Evolutionary conservation across 306 rosid genomes (phyloP), one percentile per base, ranked within the genome.

Genomic region (Astragalus glycyphyllos): DNA sequence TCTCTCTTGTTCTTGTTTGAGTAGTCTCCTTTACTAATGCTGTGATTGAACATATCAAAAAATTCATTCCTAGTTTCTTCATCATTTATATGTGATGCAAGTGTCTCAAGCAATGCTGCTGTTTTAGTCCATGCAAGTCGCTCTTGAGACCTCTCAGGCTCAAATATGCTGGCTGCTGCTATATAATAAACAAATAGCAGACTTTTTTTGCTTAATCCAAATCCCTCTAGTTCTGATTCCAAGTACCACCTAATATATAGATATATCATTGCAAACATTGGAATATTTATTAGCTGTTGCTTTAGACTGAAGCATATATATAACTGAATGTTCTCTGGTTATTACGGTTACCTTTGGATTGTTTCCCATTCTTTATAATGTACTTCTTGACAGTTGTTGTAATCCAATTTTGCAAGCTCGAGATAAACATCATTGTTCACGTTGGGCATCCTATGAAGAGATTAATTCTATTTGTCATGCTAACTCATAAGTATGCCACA

Each of bases 91-190:
- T 79, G 60, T 40, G 87, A 80, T 5, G 55, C 57, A 0, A 94
- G 66, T 13, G 89, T 68, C 31, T 80, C 67, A 0, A 83, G 6
- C 68, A 94, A 76, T 7, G 87, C 75, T 4, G 80, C 34, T 0
- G 92, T 84, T 78, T 89, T 89, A 15, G 90, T 74, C 98, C 96
- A 90, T 23, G 92, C 89, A 26, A 90, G 65, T 69, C 98, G 49
- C 76, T 89, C 97, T 3, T 13, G 74, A 1, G 83, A 90, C 53
- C 85, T 84, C 58, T 89, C 92, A 4, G 95, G 84, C 37, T 94
- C 98, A 65, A 83, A 90, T 55, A 89, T 86, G 73, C 44, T 87
- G 14, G 89, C 87, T 31, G 90, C 82, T 3, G 92, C 86, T n/a
- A 88, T 46, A 77, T 67, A 94, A 75, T 89, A 94, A 8, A 84